phyloP scores from a whole-genome alignment of 225 moss, liverwort and hornwort species.

The Anthoceros angustus region DNA sequence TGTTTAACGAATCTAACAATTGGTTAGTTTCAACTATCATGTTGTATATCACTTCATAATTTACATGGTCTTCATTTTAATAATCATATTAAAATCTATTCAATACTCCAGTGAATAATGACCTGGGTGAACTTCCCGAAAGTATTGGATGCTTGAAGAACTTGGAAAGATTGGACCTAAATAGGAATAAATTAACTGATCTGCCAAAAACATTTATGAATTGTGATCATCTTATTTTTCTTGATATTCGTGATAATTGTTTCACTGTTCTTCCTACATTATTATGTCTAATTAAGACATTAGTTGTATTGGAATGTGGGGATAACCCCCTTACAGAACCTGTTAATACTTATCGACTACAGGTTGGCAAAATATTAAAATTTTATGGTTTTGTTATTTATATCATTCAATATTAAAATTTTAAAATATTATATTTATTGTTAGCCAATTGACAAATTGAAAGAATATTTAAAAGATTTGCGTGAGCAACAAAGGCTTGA shows the following conservation, averaged over 20 bases:
- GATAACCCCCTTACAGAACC: slow-evolving; percentile 47
- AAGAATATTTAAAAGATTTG: neutral
- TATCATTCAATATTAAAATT: slow-evolving; percentile 51
- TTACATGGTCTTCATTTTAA: too few species aligned
- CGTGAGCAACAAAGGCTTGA: slow-evolving; percentile 1
- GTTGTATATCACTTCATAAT: neutral
- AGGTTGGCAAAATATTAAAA: slow-evolving; percentile 4
- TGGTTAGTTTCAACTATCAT: slow-evolving; percentile 21
- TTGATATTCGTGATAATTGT: slow-evolving; percentile 36
- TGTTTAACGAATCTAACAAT: slow-evolving; percentile 39
- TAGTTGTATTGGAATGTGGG: slow-evolving; percentile 43
- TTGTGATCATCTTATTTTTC: slow-evolving; percentile 34
- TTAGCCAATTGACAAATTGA: neutral
- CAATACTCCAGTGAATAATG: slow-evolving; percentile 42
- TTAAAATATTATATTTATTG: neutral
- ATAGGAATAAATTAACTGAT: slow-evolving; percentile 31
- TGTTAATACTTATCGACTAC: slow-evolving; percentile 38
- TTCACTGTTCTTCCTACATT: slow-evolving; percentile 34
- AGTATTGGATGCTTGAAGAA: slow-evolving; percentile 35
- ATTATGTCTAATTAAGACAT: slow-evolving; percentile 41
- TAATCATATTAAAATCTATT: too few species aligned
- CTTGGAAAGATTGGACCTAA: slow-evolving; percentile 40
- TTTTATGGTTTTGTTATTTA: slow-evolving; percentile 29
- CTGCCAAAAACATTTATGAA: slow-evolving; percentile 35
- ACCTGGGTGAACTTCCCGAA: slow-evolving; percentile 25